Base-by-base conservation (phyloP, 192 early-diverging fungal species). In the Coemansia sp. region DNA sequence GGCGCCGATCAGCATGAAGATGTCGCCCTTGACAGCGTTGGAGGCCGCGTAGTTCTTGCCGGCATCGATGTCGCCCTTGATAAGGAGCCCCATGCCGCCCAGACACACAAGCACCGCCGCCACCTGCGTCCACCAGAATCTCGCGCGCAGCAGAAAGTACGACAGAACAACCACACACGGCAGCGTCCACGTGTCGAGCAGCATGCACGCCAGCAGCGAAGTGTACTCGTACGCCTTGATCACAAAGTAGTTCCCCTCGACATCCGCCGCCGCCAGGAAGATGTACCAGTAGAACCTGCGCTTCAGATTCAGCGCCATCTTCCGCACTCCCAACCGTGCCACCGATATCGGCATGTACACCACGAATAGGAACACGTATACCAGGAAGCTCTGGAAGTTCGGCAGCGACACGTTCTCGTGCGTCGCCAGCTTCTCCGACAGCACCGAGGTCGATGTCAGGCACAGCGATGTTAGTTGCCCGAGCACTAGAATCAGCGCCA, bases 181-280 rank as follows among this genome's bases (percentile, higher is more conserved):
- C 42, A 87, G 87, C 5, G 90, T 86, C 91, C 91, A 92, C 19
- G 90, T 87, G 67, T 92, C 90, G 16, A 93, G 81, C 49, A 93
- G 72, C 90, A 91, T 91, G 67, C 86, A 88, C 0, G 91, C 91
- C 43, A 93, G 76, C 3, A 92, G 65, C 15, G 89, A 91, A 16
- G 92, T 93, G 68, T 92, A 92, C 65, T 73, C 79, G 63, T 86
- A 93, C 9, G 90, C 87, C 79, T 91, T 92, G 61, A 92, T 87
- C 13, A 90, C 87, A 83, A 93, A 91, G 65, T 89, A 93, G 64
- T 93, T 93, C 69, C 89, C 92, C 72, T 93, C 91, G 3, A 93
- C 90, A 73, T 93, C 92, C 2, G 89, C 86, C 18, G 87, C 49
- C n/a, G 87, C 87, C 62, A 93, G 69, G 5, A 85, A 70, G n/a